phyloP scores from a whole-genome alignment of 1,284 basidiomycete species.

The Kwoniella shivajii region DNA sequence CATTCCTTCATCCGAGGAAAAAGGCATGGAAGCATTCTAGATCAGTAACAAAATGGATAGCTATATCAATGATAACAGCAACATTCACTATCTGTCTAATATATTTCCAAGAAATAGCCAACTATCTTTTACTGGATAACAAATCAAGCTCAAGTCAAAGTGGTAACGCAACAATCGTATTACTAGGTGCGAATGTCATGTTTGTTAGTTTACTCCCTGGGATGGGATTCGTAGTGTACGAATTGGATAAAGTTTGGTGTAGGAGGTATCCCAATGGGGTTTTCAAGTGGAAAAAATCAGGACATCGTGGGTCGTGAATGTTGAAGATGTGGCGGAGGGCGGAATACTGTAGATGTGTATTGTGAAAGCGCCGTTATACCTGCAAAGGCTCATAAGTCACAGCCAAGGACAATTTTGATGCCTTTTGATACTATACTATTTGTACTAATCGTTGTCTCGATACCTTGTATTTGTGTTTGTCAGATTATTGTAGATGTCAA shows the following conservation, averaged over 20 bases:
- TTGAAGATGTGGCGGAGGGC: too few species aligned
- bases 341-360: too few species aligned
- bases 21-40: not conserved
- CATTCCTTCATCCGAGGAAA: constrained; percentile 9
- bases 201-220: constrained; percentile 11
- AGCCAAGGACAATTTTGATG: too few species aligned
- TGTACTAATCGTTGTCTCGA: not conserved
- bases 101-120: constrained; percentile 17
- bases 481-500: too few species aligned
- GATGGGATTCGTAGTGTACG: constrained; percentile 18
- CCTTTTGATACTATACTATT: not conserved
- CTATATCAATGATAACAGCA: constrained; percentile 7
- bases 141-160: not conserved
- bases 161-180: constrained; percentile 1
- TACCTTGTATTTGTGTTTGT: too few species aligned
- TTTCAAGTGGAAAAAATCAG: not conserved
- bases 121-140: constrained; percentile 2
- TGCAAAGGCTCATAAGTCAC: too few species aligned
- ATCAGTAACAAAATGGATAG: constrained; percentile 13
- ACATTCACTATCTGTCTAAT: constrained; percentile 10
- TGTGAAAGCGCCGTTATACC: too few species aligned
- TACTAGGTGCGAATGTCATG: constrained; percentile 15
- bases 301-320: not conserved
- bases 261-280: constrained; percentile 1
- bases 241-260: constrained; percentile 10